A percentile compares a stretch with the other conserved stretches of the same genome.
Evolutionary conservation across 805 yeast species (phyloP).

Genomic region (Nakazawaea populi): DNA sequence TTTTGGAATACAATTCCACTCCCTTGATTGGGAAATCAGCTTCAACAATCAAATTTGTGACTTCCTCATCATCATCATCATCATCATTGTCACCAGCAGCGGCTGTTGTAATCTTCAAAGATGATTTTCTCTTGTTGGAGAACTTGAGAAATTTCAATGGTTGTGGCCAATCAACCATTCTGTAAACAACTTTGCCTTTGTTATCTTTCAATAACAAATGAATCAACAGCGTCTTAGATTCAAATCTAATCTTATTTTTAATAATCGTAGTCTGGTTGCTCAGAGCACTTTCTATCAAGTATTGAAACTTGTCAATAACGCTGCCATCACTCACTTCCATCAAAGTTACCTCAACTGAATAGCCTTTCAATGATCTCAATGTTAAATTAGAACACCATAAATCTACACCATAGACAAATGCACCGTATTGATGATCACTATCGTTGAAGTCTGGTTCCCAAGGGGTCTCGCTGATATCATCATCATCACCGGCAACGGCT

Average conservation of each 20-base stretch:
- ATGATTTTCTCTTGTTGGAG: conserved; percentile 12
- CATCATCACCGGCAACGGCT: conserved; percentile 6
- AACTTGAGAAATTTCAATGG: conserved; percentile 34
- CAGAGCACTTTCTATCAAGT: conserved; percentile 8
- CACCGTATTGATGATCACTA: conserved; percentile 23
- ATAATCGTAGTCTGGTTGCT: conserved; percentile 28
- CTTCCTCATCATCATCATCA: conserved; percentile 15
- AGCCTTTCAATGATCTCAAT: conserved; percentile 13
- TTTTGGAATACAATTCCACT: conserved; percentile 26
- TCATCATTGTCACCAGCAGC: conserved; percentile 8
- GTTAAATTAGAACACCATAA: conserved; percentile 36
- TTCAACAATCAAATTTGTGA: conserved; percentile 20
- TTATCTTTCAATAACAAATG: neutral
- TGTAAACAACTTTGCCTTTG: conserved; percentile 18
- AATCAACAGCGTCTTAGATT: neutral
- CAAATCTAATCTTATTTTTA: conserved; percentile 12
- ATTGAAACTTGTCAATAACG: conserved; percentile 13
- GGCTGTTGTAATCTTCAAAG: no score
- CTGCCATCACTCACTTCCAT: conserved; percentile 27
- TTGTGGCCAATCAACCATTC: conserved; percentile 45
- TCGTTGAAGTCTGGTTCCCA: conserved; percentile 13
- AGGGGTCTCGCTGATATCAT: neutral
- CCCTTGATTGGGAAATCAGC: conserved; percentile 39
- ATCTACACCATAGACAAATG: conserved; percentile 23
- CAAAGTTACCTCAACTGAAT: conserved; percentile 22